Base-by-base conservation (phyloP, 106 monocot genomes). In the Acanthochlamys bracteata region DNA sequence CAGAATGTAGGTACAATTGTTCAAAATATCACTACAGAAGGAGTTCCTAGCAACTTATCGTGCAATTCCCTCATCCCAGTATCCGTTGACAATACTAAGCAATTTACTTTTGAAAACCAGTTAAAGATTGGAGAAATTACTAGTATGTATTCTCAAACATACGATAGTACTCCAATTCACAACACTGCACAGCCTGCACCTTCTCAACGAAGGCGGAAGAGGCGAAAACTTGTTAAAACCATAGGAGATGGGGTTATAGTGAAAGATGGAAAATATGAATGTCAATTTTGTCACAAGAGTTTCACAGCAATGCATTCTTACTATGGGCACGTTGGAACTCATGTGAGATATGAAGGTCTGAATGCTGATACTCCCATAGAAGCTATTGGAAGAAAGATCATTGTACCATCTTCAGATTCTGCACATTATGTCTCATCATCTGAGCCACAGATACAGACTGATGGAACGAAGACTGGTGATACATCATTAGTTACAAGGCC, bases 251-350 rank as follows among this genome's bases (percentile, higher is more conserved):
- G 80, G 41, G 77, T 80, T 19, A 69, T 88, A 20, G 25, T 74
- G 19, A 88, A 73, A 65, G 84, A 88, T 73, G 88, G 84, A 43
- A 88, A 72, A 59, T 84, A 63, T 67, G 73, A 78, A 67, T 88
- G 88, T 57, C 88, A 80, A 41, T 63, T 80, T 69, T 88, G 88
- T 60, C 74, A 78, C 58, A 81, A 81, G 60, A 71, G 26, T 47
- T 88, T 88, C 65, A 66, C 22, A 19, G 88, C 84, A 59, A 72
- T 75, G 57, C 71, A 66, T 53, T 73, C 74, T 10, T 88, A 81
- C 46, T 66, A 65, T 70, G 77, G 84, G 21, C 88, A 88, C 75
- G 39, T 88, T 58, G 80, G 77, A 10, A 68, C 73, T 51, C 88
- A 88, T 76, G 78, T 75, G 24, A 78, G 75, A 64, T 75, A 80